Base-by-base conservation (phyloP, 169 alveolate genomes). In the Plasmodium coatneyi region DNA sequence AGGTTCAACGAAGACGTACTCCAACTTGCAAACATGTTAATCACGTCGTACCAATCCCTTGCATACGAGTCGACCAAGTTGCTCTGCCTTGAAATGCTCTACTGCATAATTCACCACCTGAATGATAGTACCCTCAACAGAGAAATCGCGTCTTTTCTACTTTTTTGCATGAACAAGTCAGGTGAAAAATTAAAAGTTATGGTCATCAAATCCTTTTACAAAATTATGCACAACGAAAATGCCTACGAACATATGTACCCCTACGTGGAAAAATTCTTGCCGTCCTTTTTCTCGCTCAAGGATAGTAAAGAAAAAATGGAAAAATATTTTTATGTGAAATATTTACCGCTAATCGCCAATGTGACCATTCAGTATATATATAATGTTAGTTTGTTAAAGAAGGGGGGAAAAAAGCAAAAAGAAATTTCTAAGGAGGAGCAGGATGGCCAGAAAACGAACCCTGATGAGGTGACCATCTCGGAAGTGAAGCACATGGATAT, bases 301-400 rank as follows among this genome's bases (percentile, higher is more conserved):
- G 70, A 84, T 25, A 74, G 80, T 19, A 19, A 5, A 32, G 86
- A 84, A 74, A 70, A 52, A 34, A 74, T 49, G 19, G 86, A 72
- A 25, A 84, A 84, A 76, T 84, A 84, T 54, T 49, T 74, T 74
- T 46, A 74, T 84, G 83, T 80, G 25, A 84, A 84, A 84, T 84
- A 84, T 84, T 49, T 84, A n/a, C 93, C 93, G 9, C 80, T 84
- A 16, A 34, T 84, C 79, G 56, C 93, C 5, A 54, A 22, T 28
- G 25, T 76, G 28, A 52, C 93, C 10, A 10, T 84, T 66, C 93
- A 84, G 32, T 84, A 70, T 49, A 84, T 84, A 74, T 84, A 84
- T 43, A 84, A 76, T 84, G 84, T 52, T 32, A 52, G 93, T 7
- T n/a, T 84, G 14, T 70, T 84, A 10, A 76, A 84, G 41, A 32